Evolutionary conservation across 257 asterid genomes (phyloP).

Genomic region (Solanum bulbocastanum): DNA sequence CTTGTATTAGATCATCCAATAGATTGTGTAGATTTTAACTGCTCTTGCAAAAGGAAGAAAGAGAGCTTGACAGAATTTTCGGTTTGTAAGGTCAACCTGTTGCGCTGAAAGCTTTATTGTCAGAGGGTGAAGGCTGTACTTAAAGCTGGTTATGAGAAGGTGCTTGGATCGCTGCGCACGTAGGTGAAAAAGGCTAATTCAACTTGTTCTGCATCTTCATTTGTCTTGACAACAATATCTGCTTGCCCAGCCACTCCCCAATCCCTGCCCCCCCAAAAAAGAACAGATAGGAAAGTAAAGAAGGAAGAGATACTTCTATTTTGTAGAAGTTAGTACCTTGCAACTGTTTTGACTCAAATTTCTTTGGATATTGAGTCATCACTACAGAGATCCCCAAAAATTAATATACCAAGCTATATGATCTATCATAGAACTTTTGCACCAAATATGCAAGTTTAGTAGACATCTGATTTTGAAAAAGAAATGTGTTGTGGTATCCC

Average conservation of each 20-base stretch:
- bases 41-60: not conserved
- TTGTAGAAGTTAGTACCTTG: not conserved
- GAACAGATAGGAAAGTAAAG: not conserved
- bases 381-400: not conserved
- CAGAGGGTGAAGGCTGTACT: constrained; percentile 66
- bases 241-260: not conserved
- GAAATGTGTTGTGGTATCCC: not conserved
- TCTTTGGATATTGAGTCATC: not conserved
- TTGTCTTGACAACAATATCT: not conserved
- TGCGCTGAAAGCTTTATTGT: constrained; percentile 57
- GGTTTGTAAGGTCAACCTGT: constrained; percentile 52
- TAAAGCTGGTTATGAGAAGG: constrained; percentile 69
- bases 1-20: not conserved
- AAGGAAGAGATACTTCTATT: not conserved
- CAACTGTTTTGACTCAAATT: not conserved
- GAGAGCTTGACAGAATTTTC: not conserved
- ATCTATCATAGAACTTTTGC: not conserved
- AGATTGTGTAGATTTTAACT: not conserved
- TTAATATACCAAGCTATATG: not conserved
- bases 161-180: constrained; percentile 42
- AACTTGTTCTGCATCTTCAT: not conserved
- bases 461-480: not conserved
- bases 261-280: not conserved
- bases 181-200: constrained; percentile 21
- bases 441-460: not conserved